These are phyloP conservation scores for Neoboletus magnificus DNA, from an alignment of 768 basidiomycete species.

Conservation along the genomic window DNA sequence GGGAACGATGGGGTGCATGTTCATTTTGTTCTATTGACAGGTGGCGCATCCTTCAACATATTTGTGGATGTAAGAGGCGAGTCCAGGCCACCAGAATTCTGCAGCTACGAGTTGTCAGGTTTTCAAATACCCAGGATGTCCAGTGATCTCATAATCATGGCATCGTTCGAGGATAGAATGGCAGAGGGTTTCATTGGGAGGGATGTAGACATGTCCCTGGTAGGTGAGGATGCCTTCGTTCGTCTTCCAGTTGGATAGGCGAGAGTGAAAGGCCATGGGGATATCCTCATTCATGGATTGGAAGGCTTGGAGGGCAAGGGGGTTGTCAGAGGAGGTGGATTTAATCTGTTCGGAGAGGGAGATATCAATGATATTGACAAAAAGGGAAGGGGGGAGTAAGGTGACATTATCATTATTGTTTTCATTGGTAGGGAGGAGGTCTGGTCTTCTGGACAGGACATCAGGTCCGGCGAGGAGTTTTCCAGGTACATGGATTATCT, in stretches of 20 bases:
- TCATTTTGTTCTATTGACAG: background rate
- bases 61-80: fast-evolving
- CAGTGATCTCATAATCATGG: fast-evolving
- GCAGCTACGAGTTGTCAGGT: background rate
- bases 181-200: fast-evolving
- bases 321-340: fast-evolving
- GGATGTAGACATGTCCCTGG: fast-evolving
- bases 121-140: background rate
- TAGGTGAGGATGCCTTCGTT: background rate
- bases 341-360: background rate
- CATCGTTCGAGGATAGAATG: fast-evolving
- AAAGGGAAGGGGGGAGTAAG: too few relatives aligned
- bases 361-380: background rate
- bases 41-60: fast-evolving
- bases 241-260: fast-evolving
- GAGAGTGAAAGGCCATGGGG: fast-evolving
- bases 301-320: background rate
- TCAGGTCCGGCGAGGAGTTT: fast-evolving
- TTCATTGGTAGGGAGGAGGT: fast-evolving
- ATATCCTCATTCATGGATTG: fast-evolving
- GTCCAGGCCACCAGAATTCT: background rate
- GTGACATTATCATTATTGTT: too few relatives aligned
- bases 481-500: background rate
- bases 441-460: fast-evolving
- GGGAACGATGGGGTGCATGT: fast-evolving